Conservation (phyloP, 176 grass and related monocot genomes). For the Cymbopogon citratus region DNA sequence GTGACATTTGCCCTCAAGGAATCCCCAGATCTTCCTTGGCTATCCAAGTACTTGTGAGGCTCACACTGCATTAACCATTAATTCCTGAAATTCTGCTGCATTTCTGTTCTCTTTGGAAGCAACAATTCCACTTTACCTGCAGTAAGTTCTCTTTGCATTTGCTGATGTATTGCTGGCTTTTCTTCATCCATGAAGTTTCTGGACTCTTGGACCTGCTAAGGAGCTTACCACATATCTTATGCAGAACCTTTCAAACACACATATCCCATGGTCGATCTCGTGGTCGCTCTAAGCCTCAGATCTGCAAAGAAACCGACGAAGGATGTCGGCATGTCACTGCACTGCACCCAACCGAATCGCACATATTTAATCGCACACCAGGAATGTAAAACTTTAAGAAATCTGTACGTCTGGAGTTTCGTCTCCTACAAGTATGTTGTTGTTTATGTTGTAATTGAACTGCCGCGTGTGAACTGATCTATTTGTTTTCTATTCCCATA, state of each 20-base stretch:
- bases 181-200: not conserved
- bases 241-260: constrained; percentile 5
- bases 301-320: not conserved
- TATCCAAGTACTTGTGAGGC: constrained; percentile 77
- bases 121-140: not conserved
- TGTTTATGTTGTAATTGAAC: not conserved
- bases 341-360: not conserved
- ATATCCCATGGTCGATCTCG: not conserved
- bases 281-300: not conserved
- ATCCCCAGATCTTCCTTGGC: constrained; percentile 72
- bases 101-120: not conserved
- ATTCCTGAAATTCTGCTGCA: not conserved
- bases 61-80: not conserved
- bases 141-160: constrained; percentile 23
- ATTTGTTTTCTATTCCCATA: not conserved
- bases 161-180: not conserved
- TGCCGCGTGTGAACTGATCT: not conserved
- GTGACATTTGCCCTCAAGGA: constrained; percentile 93
- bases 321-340: not conserved
- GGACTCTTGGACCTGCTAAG: not conserved
- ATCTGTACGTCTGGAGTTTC: not conserved
- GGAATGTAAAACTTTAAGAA: not conserved
- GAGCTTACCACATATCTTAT: not conserved
- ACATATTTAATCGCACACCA: not conserved
- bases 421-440: not conserved